Base-by-base conservation (phyloP, 306 rosid species). In the Carpinus fangiana region DNA sequence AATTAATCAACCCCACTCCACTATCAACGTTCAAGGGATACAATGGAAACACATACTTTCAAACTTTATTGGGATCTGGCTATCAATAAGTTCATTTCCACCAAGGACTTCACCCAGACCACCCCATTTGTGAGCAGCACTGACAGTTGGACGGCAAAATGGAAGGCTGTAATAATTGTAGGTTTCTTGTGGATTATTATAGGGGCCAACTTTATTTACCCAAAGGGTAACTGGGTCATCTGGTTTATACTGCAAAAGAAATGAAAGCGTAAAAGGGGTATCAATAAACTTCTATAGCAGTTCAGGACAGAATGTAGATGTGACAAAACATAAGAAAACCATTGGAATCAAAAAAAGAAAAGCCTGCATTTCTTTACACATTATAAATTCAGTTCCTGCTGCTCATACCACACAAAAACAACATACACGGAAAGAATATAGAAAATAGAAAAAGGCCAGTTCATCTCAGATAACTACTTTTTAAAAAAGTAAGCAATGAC, bases 51-150 rank as follows among this genome's bases (percentile, higher is more conserved):
- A 78, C 93, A 38, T 86, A 90, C 99, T 88, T 79, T 70, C 81
- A 81, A 81, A 93, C 82, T 93, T 91, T 75, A 95, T 93, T 72
- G 87, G 96, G 76, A 93, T 79, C 84, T 83, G 90, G 81, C 99
- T 95, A 67, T 95, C 97, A 65, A 95, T 95, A 76, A 95, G 97
- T 69, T 95, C 99, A 74, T 95, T 95, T 84, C 99, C 99, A 70
- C 99, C 98, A 10, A 95, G 76, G 81, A 95, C 99, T 85, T 95
- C 99, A 74, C 99, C 99, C 66, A 95, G 99, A 82, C 99, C 99
- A 74, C 99, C 99, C 99, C 99, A 95, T 85, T 95, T 95, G 88
- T 95, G 99, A 50, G 83, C 89, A 81, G 93, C 57, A 76, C 83
- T 73, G 66, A 83, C 91, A 78, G 93, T 65, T 31, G 84, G 84